These are phyloP conservation scores for Emergomyces orientalis DNA, from an alignment of 2,329 filamentous ascomycete species.

Conservation along the genomic window DNA sequence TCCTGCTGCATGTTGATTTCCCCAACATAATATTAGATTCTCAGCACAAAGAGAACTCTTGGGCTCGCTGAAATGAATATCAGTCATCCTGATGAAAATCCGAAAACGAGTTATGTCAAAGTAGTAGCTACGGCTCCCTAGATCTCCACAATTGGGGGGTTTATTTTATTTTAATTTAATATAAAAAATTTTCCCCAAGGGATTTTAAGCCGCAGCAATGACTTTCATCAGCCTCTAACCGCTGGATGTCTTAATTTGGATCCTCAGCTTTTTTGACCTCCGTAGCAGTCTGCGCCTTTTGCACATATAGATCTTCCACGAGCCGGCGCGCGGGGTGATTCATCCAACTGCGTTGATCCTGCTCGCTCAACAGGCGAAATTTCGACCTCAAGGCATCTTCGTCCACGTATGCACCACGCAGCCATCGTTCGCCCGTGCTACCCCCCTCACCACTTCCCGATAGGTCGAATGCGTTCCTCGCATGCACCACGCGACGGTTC, in stretches of 20 bases:
- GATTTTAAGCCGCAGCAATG: too few species aligned
- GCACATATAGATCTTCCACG: not conserved
- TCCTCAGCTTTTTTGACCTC: not conserved
- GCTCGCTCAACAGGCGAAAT: conserved; percentile 33
- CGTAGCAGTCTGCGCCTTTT: not conserved
- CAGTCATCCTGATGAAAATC: not conserved
- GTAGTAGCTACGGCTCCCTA: not conserved
- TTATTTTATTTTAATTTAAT: too few species aligned
- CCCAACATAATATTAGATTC: not conserved
- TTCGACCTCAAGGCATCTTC: conserved; percentile 50
- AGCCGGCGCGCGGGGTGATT: not conserved
- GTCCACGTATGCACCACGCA: conserved; percentile 77
- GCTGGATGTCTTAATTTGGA: not conserved
- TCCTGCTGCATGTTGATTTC: not conserved
- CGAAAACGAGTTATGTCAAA: not conserved
- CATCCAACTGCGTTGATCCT: conserved; percentile 13
- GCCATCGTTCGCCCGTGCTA: conserved; percentile 60
- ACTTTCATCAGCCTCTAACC: not conserved
- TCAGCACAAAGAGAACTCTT: too few species aligned
- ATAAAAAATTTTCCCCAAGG: too few species aligned
- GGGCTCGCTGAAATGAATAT: not conserved
- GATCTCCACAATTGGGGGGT: not conserved
- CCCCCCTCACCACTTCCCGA: conserved; percentile 19
- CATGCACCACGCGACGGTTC: conserved; percentile 78
- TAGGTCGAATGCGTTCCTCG: conserved; percentile 62